Conservation (phyloP, 108 stramenopile genomes). For the Cyclotella choctawhatcheeana region DNA sequence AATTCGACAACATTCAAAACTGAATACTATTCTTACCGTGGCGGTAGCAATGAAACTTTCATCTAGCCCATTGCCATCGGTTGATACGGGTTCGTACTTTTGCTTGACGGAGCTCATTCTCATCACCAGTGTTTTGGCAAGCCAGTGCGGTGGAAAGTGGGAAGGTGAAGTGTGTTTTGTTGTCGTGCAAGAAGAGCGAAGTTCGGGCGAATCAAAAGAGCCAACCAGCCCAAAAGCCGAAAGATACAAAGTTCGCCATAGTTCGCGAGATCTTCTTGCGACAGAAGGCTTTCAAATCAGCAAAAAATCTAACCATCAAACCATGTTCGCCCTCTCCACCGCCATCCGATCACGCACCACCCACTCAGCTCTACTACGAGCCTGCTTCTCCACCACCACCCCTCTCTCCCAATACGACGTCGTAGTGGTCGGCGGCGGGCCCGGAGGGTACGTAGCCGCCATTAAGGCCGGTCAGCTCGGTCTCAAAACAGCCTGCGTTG, state of each 20-base stretch:
- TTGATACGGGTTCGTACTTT: neutral
- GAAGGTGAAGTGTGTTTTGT: no score
- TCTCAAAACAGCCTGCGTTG: slow-evolving; percentile 98
- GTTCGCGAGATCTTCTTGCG: no score
- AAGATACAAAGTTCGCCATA: no score
- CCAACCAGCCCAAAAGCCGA: neutral
- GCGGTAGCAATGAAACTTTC: neutral
- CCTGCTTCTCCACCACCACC: slow-evolving; percentile 42
- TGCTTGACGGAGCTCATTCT: neutral
- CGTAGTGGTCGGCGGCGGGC: slow-evolving; percentile 90
- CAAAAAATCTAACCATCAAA: neutral
- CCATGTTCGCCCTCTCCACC: slow-evolving; percentile 4
- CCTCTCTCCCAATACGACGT: slow-evolving; percentile 49
- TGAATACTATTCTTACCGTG: no score
- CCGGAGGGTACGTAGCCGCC: slow-evolving; percentile 99
- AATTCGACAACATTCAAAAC: no score
- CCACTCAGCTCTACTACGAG: slow-evolving; percentile 1
- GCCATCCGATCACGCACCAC: slow-evolving; percentile 7
- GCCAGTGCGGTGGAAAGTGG: no score
- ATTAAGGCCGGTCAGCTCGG: slow-evolving; percentile 99
- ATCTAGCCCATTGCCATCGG: neutral
- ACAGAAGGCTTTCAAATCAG: neutral
- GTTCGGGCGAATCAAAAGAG: no score
- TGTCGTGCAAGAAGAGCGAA: no score
- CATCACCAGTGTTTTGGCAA: no score